These are phyloP conservation scores for Chlamydomonas schloesseri DNA, from an alignment of 139 green algal species.

Conservation along the genomic window DNA sequence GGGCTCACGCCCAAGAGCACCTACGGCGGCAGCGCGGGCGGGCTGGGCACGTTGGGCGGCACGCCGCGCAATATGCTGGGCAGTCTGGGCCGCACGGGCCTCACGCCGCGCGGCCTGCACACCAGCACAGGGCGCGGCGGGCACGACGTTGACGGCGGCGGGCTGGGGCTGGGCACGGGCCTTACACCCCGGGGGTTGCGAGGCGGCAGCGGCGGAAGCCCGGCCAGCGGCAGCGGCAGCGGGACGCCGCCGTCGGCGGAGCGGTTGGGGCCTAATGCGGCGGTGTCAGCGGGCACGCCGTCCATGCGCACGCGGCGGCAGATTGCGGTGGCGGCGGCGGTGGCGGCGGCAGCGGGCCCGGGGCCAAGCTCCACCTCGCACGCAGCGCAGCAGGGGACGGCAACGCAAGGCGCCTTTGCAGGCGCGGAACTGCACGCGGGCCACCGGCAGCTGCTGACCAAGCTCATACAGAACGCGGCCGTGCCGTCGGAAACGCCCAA, in stretches of 20 bases:
- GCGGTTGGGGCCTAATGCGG: not conserved
- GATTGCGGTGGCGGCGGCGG: not conserved
- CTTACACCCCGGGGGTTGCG: slow-evolving; percentile 9
- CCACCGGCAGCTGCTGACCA: slow-evolving; percentile 43
- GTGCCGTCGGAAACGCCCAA: not conserved
- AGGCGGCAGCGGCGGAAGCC: not conserved
- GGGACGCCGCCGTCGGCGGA: slow-evolving; percentile 1
- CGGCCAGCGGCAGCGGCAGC: not conserved
- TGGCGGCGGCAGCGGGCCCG: not conserved
- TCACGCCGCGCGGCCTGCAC: slow-evolving; percentile 7
- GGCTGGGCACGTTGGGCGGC: not conserved
- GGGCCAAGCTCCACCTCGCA: not conserved
- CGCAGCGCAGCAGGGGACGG: not conserved
- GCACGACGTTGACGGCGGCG: not conserved
- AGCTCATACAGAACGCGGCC: slow-evolving; percentile 24
- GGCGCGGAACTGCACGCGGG: slow-evolving; percentile 32
- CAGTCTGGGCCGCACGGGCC: not conserved
- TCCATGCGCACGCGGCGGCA: slow-evolving; percentile 7
- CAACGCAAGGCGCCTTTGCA: not conserved
- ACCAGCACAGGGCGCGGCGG: not conserved
- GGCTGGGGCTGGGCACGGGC: not conserved
- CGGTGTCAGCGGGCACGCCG: not conserved
- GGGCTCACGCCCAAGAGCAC: slow-evolving; percentile 23
- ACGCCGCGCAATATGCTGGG: not conserved
- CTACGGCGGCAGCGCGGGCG: not conserved